Percentiles rank a stretch among this genome's conserved stretches.
Conservation (phyloP, 2,329 filamentous ascomycete species). For the Aspergillus ruber region DNA sequence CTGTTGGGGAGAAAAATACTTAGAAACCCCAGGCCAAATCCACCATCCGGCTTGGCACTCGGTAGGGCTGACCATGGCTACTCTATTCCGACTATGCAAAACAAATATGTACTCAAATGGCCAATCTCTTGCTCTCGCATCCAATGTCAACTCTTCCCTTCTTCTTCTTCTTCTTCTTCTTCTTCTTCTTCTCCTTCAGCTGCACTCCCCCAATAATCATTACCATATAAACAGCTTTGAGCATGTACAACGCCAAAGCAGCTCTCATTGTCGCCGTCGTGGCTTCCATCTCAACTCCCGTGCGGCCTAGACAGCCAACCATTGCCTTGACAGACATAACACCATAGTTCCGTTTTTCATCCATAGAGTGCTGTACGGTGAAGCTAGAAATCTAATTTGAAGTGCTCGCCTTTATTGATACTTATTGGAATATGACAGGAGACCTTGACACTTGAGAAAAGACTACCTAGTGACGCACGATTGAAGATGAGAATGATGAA, state of each 20-base stretch:
- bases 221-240: constrained; percentile 83
- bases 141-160: constrained; percentile 78
- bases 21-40: not conserved
- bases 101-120: not conserved
- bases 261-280: constrained; percentile 74
- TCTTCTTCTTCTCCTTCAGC: constrained; percentile 71
- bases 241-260: constrained; percentile 91
- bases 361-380: too few species aligned
- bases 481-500: too few species aligned
- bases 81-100: too few species aligned
- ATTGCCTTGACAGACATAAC: constrained; percentile 63
- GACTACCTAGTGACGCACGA: too few species aligned
- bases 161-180: too few species aligned
- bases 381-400: too few species aligned
- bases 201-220: constrained; percentile 64
- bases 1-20: not conserved
- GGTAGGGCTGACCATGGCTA: constrained; percentile 5
- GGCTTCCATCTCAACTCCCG: constrained; percentile 97
- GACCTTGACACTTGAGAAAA: too few species aligned
- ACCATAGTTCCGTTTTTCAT: constrained; percentile 41
- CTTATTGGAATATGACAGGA: too few species aligned
- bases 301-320: constrained; percentile 77
- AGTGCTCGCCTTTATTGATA: too few species aligned
- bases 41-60: constrained; percentile 2
- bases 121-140: constrained; percentile 29